phyloP scores from a whole-genome alignment of 352 stramenopile species.

The Pythium sukuiense region DNA sequence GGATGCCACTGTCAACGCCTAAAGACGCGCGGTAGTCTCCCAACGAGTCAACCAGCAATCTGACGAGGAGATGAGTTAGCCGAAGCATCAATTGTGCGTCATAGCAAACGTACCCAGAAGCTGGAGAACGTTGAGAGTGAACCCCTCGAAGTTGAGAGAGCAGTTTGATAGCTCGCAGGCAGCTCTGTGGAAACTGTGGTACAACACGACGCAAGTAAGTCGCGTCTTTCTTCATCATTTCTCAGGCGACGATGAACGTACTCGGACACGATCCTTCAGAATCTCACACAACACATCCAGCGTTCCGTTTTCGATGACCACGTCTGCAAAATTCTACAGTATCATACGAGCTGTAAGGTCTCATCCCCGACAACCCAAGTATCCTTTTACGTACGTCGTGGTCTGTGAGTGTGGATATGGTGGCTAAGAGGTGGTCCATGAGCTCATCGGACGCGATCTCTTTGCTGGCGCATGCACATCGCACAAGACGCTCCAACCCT shows the following conservation, averaged over 20 bases:
- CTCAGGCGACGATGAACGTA: background rate
- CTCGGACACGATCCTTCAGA: conserved; percentile 2
- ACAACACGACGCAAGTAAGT: background rate
- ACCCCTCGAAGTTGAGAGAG: background rate
- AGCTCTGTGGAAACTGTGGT: conserved; percentile 7
- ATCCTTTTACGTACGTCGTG: conserved; percentile 7
- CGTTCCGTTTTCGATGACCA: background rate
- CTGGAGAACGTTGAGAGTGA: background rate
- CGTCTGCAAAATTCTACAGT: conserved; percentile 5
- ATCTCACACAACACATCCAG: background rate
- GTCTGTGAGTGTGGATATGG: background rate
- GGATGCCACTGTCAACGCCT: background rate
- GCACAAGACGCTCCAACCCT: background rate
- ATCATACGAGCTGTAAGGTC: background rate
- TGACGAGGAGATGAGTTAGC: background rate
- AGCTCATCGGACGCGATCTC: conserved; percentile 7
- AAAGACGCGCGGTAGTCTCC: background rate
- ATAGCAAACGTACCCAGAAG: background rate
- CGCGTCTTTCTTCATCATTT: background rate
- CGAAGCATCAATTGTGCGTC: background rate
- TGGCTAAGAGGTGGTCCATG: conserved; percentile 11
- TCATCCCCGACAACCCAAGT: background rate
- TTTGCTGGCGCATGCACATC: background rate
- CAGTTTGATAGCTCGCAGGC: background rate
- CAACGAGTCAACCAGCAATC: background rate